Evolutionary conservation across 306 rosid species (phyloP).

Genomic region (Lagenaria siceraria): DNA sequence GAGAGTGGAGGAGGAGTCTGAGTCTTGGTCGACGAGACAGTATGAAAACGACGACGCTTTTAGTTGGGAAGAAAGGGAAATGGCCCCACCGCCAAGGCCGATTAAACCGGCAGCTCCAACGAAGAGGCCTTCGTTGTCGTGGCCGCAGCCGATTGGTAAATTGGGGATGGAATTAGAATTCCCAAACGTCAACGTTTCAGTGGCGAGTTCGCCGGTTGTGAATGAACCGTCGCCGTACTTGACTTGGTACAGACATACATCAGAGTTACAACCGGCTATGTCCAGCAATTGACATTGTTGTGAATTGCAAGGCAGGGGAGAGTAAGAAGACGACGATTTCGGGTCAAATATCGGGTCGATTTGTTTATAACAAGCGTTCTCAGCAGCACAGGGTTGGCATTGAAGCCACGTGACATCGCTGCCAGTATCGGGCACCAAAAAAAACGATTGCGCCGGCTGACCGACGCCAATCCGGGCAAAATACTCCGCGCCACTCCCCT

Average conservation of each 20-base stretch:
- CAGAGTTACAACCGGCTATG: constrained; percentile 22
- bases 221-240: constrained; percentile 78
- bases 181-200: constrained; percentile 63
- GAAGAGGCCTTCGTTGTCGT: constrained; percentile 65
- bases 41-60: constrained; percentile 60
- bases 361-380: constrained; percentile 52
- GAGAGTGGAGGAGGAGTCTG: constrained; percentile 49
- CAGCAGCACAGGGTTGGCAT: constrained; percentile 48
- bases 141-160: constrained; percentile 71
- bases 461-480: constrained; percentile 65
- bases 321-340: constrained; percentile 28
- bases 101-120: constrained; percentile 58
- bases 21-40: constrained; percentile 66
- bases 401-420: constrained; percentile 86
- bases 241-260: constrained; percentile 53
- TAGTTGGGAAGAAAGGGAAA: constrained; percentile 45
- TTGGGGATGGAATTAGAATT: constrained; percentile 23
- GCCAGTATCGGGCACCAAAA: constrained; percentile 79
- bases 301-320: constrained; percentile 27
- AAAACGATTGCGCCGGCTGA: constrained; percentile 32
- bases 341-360: constrained; percentile 77
- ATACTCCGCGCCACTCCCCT: constrained; percentile 73
- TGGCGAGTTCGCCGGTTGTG: constrained; percentile 51
- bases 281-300: constrained; percentile 34
- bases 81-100: constrained; percentile 71